Evolutionary conservation across 257 asterid genomes (phyloP).

Genomic region (Mentha longifolia): DNA sequence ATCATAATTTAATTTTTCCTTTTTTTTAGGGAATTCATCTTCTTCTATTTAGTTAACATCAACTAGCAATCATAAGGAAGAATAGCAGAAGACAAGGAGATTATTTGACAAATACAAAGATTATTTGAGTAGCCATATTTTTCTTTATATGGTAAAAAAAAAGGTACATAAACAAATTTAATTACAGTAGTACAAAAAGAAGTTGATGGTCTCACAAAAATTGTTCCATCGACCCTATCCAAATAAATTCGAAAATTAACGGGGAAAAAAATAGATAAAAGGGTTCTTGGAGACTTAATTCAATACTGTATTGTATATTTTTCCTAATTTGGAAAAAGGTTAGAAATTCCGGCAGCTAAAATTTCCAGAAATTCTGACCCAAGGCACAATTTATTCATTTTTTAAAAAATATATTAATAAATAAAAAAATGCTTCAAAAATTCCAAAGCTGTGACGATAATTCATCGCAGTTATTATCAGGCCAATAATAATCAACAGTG

Average conservation of each 20-base stretch:
- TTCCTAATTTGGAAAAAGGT: slow-evolving; percentile 9
- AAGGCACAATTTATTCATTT: neutral
- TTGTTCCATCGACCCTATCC: slow-evolving; percentile 22
- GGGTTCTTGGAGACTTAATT: neutral
- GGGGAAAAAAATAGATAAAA: neutral
- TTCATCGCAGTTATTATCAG: slow-evolving; percentile 41
- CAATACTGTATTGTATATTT: neutral
- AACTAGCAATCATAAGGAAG: too few relatives aligned
- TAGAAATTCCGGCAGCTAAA: slow-evolving; percentile 47
- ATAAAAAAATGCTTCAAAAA: slow-evolving; percentile 35
- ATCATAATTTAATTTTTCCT: too few relatives aligned
- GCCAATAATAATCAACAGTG: slow-evolving; percentile 41
- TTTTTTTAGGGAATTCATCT: too few relatives aligned
- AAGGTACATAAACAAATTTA: neutral
- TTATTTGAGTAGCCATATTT: neutral
- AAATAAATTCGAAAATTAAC: neutral
- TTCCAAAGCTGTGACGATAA: slow-evolving; percentile 62
- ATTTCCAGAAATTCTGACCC: slow-evolving; percentile 39
- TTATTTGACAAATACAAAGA: neutral
- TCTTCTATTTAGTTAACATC: too few relatives aligned
- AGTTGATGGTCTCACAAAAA: slow-evolving; percentile 27
- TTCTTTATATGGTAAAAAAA: neutral
- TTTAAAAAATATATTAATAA: neutral
- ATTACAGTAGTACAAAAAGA: neutral
- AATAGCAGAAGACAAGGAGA: neutral